Evolutionary conservation across 306 rosid species (phyloP).

Genomic region (Oemleria cerasiformis): DNA sequence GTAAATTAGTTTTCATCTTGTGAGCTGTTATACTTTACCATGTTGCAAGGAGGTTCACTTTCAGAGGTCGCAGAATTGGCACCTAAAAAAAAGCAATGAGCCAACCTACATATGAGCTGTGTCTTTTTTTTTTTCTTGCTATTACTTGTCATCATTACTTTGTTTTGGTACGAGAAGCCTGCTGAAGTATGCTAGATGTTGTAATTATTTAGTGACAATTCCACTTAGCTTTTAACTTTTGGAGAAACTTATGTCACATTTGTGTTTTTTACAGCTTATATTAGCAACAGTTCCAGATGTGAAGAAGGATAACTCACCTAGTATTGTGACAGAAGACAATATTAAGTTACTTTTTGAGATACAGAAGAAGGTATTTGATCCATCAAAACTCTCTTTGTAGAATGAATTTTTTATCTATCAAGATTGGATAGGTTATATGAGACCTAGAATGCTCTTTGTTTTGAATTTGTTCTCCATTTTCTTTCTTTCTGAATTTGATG

Average conservation of each 20-base stretch:
- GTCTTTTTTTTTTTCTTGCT: neutral
- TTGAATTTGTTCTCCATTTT: neutral
- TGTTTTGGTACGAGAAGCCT: slow-evolving; percentile 6
- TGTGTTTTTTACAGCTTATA: slow-evolving; percentile 54
- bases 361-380: slow-evolving; percentile 69
- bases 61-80: neutral
- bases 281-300: slow-evolving; percentile 72
- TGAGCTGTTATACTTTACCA: slow-evolving; percentile 10
- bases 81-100: neutral
- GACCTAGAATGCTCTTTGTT: neutral
- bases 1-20: slow-evolving; percentile 12
- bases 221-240: slow-evolving; percentile 4
- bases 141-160: neutral
- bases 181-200: neutral
- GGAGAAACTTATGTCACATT: slow-evolving; percentile 6
- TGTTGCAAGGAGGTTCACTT: neutral
- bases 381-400: slow-evolving; percentile 19
- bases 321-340: slow-evolving; percentile 79
- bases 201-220: neutral
- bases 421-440: neutral
- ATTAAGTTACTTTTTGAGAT: slow-evolving; percentile 82
- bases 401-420: neutral
- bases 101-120: neutral
- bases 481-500: neutral
- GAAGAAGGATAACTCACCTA: slow-evolving; percentile 54